phyloP scores from a whole-genome alignment of 495 filamentous ascomycete genomes.

The Clavariopsis aquatica region DNA sequence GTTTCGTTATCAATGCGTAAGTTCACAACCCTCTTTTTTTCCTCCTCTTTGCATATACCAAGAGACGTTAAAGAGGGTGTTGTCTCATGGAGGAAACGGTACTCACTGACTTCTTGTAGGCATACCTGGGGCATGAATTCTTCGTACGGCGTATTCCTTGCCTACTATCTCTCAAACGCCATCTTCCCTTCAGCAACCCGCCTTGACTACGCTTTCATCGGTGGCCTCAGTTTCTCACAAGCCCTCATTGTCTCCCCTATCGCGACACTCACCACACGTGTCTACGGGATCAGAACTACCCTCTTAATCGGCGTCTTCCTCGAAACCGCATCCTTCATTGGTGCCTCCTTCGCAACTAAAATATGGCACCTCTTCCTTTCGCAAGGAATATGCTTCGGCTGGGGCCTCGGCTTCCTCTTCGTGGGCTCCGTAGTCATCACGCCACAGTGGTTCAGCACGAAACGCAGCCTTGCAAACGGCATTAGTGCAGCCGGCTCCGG shows the following conservation, averaged over 20 bases:
- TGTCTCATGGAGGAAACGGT: too few relatives aligned
- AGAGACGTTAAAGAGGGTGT: too few relatives aligned
- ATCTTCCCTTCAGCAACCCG: slow-evolving; percentile 49
- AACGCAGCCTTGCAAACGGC: slow-evolving; percentile 70
- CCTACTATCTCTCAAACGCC: slow-evolving; percentile 51
- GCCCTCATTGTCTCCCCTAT: slow-evolving; percentile 54
- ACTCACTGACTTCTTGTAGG: slow-evolving; percentile 10
- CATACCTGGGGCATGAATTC: slow-evolving; percentile 52
- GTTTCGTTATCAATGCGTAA: slow-evolving; percentile 46
- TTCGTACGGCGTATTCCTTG: slow-evolving; percentile 55
- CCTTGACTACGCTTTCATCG: slow-evolving; percentile 57
- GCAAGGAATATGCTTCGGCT: slow-evolving; percentile 75
- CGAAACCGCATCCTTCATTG: slow-evolving; percentile 48
- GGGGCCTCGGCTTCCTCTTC: slow-evolving; percentile 76
- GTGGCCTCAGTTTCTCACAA: slow-evolving; percentile 52
- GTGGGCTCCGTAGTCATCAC: slow-evolving; percentile 68
- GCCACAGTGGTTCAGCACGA: slow-evolving; percentile 76
- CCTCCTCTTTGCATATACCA: neutral
- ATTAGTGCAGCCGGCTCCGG: slow-evolving; percentile 74
- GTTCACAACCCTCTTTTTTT: too few relatives aligned
- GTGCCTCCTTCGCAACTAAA: slow-evolving; percentile 50
- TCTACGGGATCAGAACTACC: slow-evolving; percentile 45
- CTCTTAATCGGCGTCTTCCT: slow-evolving; percentile 51
- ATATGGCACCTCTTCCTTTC: slow-evolving; percentile 65
- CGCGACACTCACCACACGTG: slow-evolving; percentile 46